Evolutionary conservation across 2,329 filamentous ascomycete species (phyloP), one percentile per base, ranked within the genome.

Genomic region (Colletotrichum tanaceti): DNA sequence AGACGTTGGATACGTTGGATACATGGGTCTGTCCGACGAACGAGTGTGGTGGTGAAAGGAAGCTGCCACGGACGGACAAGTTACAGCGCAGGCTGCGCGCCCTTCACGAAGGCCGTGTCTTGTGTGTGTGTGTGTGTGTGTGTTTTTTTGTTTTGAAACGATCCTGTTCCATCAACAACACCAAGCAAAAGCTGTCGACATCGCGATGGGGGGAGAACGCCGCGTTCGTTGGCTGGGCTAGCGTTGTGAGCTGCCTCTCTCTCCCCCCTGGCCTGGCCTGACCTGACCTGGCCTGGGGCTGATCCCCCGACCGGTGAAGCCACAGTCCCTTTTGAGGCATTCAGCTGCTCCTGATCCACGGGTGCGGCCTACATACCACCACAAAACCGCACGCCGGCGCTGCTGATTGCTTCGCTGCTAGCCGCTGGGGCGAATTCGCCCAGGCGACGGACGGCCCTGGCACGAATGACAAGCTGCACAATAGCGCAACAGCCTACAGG

Each of bases 351-450:
- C 18, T 54, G 28, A 68, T 65, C 24, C n/a, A 50, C 43, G 22
- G 55, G n/a, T 65, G 62, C 58, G 13, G 22, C n/a, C 35, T 44
- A 32, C 35, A 58, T n/a, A n/a, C n/a, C n/a, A n/a, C n/a, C n/a
- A n/a, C n/a, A n/a, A 28, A 57, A 7, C 28, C 35, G 38, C 44
- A 22, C 35, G 44, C 43, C 41, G 18, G 35, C 47, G 22, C 53
- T 58, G 65, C 47, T 64, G 61, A 68, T 68, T 65, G 60, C 53
- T 68, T 54, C 38, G 47, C 54, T 47, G 47, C 65, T 28, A 65
- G 61, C 65, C 61, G 65, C 61, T 54, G 61, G 59, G 65, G 61
- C 61, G 47, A 65, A 64, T 68, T 65, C 32, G 60, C 61, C 65
- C 38, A 65, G 62, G 54, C 55, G 35, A 41, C 57, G 65, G 50